Conservation (phyloP, 2,329 filamentous ascomycete genomes). For the Cladosporium velox region DNA sequence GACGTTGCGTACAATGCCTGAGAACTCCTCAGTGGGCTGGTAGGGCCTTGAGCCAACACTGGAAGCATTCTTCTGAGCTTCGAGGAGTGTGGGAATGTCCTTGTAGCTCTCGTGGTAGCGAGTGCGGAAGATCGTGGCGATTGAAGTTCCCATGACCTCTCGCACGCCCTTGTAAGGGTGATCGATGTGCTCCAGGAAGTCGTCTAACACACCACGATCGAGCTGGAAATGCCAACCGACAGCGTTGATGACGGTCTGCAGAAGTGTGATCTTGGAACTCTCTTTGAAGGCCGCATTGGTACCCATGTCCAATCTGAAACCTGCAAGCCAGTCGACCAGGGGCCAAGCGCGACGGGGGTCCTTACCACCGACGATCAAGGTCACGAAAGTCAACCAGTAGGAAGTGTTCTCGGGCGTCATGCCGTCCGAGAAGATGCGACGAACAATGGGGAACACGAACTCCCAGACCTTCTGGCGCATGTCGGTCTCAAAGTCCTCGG, state of each 20-base stretch:
- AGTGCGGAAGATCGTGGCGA: constrained; percentile 85
- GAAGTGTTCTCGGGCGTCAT: constrained; percentile 90
- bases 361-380: constrained; percentile 82
- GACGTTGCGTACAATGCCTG: constrained; percentile 68
- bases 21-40: constrained; percentile 72
- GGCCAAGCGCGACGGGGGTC: constrained; percentile 88
- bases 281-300: constrained; percentile 99
- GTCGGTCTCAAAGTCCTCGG: constrained; percentile 73
- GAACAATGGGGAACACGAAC: constrained; percentile 85
- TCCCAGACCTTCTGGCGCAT: constrained; percentile 79
- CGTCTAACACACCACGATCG: constrained; percentile 80
- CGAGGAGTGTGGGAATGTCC: constrained; percentile 72
- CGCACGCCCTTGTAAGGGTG: constrained; percentile 98
- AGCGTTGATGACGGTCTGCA: constrained; percentile 85
- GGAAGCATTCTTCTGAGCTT: constrained; percentile 75
- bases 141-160: constrained; percentile 87
- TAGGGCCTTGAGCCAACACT: constrained; percentile 86
- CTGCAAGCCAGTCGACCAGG: constrained; percentile 76
- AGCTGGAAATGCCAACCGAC: constrained; percentile 95
- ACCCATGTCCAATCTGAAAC: constrained; percentile 87
- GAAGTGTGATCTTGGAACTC: constrained; percentile 88
- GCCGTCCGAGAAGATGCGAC: constrained; percentile 84
- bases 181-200: constrained; percentile 89
- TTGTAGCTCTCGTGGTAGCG: constrained; percentile 93
- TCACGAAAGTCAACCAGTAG: constrained; percentile 94